Evolutionary conservation across 192 early-diverging fungal genomes (phyloP).

Genomic region (Backusella tuberculispora): DNA sequence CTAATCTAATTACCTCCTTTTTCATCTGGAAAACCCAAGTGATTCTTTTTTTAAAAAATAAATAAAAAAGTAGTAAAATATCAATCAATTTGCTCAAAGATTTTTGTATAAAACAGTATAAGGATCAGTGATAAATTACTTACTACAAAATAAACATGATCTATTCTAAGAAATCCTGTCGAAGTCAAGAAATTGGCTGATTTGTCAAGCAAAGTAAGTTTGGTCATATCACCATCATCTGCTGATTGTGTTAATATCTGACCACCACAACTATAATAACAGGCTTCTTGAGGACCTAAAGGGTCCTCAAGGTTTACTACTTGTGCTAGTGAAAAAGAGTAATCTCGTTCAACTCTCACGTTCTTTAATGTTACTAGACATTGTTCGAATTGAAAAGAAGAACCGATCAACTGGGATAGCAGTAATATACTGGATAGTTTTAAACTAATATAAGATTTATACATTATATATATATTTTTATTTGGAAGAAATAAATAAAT

Average conservation of each 20-base stretch:
- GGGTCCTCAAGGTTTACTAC: not conserved
- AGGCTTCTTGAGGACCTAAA: conserved; percentile 11
- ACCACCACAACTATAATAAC: conserved; percentile 27
- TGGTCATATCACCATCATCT: not conserved
- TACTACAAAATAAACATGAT: conserved; percentile 26
- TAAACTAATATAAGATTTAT: conserved; percentile 2
- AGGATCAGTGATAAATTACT: not conserved
- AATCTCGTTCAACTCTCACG: not conserved
- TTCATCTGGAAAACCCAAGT: conserved; percentile 17
- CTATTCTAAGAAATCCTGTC: conserved; percentile 13
- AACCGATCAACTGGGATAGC: not conserved
- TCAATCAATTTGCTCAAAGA: not conserved
- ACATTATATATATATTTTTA: not conserved
- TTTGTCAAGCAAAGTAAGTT: conserved; percentile 23
- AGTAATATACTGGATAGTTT: not conserved
- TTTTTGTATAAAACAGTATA: not conserved
- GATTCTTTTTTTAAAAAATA: conserved; percentile 16
- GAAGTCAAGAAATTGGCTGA: not conserved
- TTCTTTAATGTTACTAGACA: conserved; percentile 1
- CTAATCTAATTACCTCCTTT: conserved; percentile 21
- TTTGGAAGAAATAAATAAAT: not conserved
- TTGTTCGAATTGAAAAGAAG: not conserved
- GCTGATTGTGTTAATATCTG: conserved; percentile 19
- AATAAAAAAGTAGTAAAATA: not conserved
- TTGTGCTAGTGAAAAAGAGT: conserved; percentile 22